A percentile compares a stretch with the other conserved stretches of the same genome.
phyloP scores from a whole-genome alignment of 352 stramenopile genomes.

The Pythium dissotocum region DNA sequence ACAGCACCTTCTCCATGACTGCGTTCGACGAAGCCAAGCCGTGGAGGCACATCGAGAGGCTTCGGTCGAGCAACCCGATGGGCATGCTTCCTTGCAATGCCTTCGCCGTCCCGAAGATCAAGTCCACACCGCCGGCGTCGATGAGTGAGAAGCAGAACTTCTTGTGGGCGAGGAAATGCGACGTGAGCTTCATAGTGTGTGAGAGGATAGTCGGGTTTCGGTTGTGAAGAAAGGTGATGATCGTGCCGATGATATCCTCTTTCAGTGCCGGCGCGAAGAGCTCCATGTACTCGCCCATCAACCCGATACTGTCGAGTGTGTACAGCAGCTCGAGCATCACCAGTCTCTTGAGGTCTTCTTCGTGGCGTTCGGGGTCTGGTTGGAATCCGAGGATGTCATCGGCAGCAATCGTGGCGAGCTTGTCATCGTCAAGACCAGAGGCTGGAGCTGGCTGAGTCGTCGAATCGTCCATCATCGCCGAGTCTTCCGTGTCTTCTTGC shows the following conservation, averaged over 20 bases:
- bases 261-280: slow-evolving; percentile 80
- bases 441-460: background rate
- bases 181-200: slow-evolving; percentile 82
- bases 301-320: slow-evolving; percentile 80
- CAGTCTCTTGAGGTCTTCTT: slow-evolving; percentile 78
- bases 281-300: slow-evolving; percentile 85
- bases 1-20: slow-evolving; percentile 77
- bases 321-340: slow-evolving; percentile 85
- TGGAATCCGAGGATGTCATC: slow-evolving; percentile 20
- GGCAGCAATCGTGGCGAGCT: slow-evolving; percentile 1
- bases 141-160: slow-evolving; percentile 83
- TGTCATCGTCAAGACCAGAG: slow-evolving; percentile 1
- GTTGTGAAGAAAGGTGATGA: slow-evolving; percentile 84
- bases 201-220: slow-evolving; percentile 80
- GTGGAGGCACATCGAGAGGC: slow-evolving; percentile 85
- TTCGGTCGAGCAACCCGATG: slow-evolving; percentile 66
- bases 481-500: slow-evolving; percentile 18
- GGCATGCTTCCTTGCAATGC: slow-evolving; percentile 55
- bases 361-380: slow-evolving; percentile 51
- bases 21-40: slow-evolving; percentile 77
- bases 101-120: slow-evolving; percentile 70
- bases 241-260: slow-evolving; percentile 81
- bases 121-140: slow-evolving; percentile 67
- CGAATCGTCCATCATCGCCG: background rate
- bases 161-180: slow-evolving; percentile 85